A percentile compares a stretch with the other conserved stretches of the same genome.
Conservation (phyloP, 2,329 filamentous ascomycete genomes). For the Samsoniella hepiali region DNA sequence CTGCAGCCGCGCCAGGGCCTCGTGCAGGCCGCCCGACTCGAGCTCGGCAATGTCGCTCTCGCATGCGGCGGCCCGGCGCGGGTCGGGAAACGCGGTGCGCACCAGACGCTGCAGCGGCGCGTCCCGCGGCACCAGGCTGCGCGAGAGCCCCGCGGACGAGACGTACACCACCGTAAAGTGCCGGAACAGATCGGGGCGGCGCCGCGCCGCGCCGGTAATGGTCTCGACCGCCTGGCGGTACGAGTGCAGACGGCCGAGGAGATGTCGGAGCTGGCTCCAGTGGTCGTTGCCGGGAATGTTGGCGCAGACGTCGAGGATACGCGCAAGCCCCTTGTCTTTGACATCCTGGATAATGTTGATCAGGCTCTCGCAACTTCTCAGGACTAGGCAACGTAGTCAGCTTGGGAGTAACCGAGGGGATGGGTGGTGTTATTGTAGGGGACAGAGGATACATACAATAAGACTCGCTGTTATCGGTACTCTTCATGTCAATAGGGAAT, state of each 20-base stretch:
- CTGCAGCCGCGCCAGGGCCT: slow-evolving; percentile 11
- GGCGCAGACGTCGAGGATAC: slow-evolving; percentile 7
- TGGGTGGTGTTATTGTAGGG: too few species aligned
- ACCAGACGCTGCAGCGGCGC: neutral
- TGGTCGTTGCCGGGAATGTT: slow-evolving; percentile 17
- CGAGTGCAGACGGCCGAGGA: slow-evolving; percentile 26
- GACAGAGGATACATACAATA: neutral
- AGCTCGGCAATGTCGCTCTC: neutral
- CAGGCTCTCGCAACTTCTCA: neutral
- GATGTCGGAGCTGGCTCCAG: slow-evolving; percentile 24
- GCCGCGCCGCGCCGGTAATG: slow-evolving; percentile 16
- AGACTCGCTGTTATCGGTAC: neutral
- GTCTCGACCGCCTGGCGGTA: slow-evolving; percentile 24
- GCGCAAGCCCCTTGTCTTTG: neutral
- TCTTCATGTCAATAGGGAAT: neutral
- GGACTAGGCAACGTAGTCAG: neutral
- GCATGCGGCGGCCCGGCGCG: neutral
- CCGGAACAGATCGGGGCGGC: slow-evolving; percentile 25
- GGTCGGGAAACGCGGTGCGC: neutral
- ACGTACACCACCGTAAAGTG: neutral
- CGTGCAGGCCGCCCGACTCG: slow-evolving; percentile 17
- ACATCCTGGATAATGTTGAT: slow-evolving; percentile 1
- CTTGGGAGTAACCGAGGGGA: too few species aligned
- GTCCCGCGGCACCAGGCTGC: neutral
- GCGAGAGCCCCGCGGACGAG: neutral